Base-by-base conservation (phyloP, 306 rosid species). In the Cicer bijugum region DNA sequence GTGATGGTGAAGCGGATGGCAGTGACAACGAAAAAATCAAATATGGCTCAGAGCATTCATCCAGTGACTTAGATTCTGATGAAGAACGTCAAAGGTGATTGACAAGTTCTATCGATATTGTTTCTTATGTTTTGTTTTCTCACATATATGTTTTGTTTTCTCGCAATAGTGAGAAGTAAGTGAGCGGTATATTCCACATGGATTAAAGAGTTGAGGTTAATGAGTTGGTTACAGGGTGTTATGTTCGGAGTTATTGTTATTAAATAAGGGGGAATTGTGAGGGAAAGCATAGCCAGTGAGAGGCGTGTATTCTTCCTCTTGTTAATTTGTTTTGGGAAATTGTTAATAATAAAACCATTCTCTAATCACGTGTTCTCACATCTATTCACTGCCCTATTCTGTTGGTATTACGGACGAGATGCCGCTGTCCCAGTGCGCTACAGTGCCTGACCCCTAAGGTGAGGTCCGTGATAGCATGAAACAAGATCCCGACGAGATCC, bases 71-170 rank as follows among this genome's bases (percentile, higher is more conserved):
- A 1, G 96, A 91, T 78, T 84, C 99, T 56, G 97, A 91, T 77
- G 97, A 94, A 66, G 97, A 88, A 55, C 90, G 87, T 15, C 69
- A 74, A 86, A 94, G 99, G 99, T 94, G 74, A 71, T 82, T 76
- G 52, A 9, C 42, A 64, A 46, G 76, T 61, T 74, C 75, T 70
- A 65, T 72, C 62, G 2, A 9, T 65, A 5, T 39, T 42, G 58
- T 46, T 64, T 19, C n/a, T 67, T 52, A 66, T 39, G 43, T 61
- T 15, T 47, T 80, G 40, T 19, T 8, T 61, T 48, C 53, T 68
- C 10, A 19, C 14, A 17, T 56, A 15, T 14, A 45, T 16, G 38
- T 81, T 47, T 15, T 68, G 33, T 28, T 28, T 28, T 28, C 33
- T 2, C 7, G 43, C 10, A 20, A 8, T 20, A 43, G 56, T 8